phyloP scores from a whole-genome alignment of 2,329 filamentous ascomycete genomes.

The Salinomyces thailandicus region DNA sequence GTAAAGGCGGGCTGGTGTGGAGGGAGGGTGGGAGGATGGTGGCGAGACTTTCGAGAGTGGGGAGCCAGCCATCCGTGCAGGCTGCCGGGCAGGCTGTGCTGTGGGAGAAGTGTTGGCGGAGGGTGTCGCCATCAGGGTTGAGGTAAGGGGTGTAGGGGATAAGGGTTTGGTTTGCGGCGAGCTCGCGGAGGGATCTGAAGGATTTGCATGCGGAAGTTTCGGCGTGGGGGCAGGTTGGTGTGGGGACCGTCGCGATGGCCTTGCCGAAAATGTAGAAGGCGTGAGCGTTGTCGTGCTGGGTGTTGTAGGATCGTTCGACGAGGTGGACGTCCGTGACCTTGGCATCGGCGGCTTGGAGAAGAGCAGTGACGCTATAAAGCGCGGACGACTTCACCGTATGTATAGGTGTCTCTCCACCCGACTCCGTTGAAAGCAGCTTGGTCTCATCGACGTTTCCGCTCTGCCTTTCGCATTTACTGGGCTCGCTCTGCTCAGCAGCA shows the following conservation, averaged over 20 bases:
- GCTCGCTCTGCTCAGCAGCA: too few species aligned
- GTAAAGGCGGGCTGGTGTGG: constrained; percentile 11
- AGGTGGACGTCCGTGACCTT: constrained; percentile 10
- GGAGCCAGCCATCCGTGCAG: constrained; percentile 17
- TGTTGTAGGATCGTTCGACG: constrained; percentile 7
- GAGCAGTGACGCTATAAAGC: too few species aligned
- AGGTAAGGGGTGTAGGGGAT: constrained; percentile 4
- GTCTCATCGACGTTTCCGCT: too few species aligned
- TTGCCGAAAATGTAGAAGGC: constrained; percentile 17
- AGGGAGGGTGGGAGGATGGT: constrained; percentile 7
- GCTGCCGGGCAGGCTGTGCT: constrained; percentile 6
- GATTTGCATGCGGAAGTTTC: constrained; percentile 4
- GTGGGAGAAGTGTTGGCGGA: constrained; percentile 8
- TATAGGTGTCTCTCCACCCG: too few species aligned
- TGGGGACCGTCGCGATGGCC: background rate
- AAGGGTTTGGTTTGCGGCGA: constrained; percentile 7
- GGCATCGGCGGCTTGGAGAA: too few species aligned
- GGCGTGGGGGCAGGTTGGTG: constrained; percentile 3
- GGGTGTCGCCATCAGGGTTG: constrained; percentile 13
- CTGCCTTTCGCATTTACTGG: too few species aligned
- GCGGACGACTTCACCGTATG: too few species aligned
- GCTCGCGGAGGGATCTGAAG: constrained; percentile 6
- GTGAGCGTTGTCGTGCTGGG: constrained; percentile 7
- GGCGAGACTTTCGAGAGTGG: constrained; percentile 1
- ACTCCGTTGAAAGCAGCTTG: too few species aligned